Conservation (phyloP, 805 yeast species). For the Candida ponderosae region DNA sequence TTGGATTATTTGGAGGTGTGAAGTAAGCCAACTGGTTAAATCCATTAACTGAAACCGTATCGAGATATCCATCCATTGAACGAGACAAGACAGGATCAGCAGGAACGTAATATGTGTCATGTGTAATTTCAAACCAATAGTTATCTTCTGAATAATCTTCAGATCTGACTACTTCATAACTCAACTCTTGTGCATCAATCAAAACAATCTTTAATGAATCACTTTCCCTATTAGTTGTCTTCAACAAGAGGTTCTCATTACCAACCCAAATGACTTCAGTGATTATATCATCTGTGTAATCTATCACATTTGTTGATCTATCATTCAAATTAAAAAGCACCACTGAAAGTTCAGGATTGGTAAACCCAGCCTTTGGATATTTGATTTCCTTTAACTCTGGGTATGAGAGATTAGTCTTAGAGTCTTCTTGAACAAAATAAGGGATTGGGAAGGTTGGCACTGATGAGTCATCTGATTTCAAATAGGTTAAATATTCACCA, state of each 20-base stretch:
- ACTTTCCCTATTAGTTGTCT: conserved; percentile 58
- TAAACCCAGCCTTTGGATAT: conserved; percentile 80
- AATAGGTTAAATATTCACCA: conserved; percentile 55
- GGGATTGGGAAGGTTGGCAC: conserved; percentile 73
- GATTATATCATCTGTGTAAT: conserved; percentile 35
- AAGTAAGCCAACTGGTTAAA: conserved; percentile 77
- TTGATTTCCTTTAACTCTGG: conserved; percentile 56
- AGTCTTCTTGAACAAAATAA: conserved; percentile 53
- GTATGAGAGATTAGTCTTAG: conserved; percentile 42
- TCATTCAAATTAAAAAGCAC: conserved; percentile 33
- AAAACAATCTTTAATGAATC: conserved; percentile 53
- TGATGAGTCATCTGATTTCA: conserved; percentile 62
- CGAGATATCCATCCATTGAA: conserved; percentile 66
- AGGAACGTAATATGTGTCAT: conserved; percentile 53
- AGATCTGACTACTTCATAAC: conserved; percentile 36
- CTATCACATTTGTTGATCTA: conserved; percentile 29
- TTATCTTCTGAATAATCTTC: conserved; percentile 39
- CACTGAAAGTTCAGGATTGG: conserved; percentile 61
- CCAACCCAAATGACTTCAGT: conserved; percentile 74
- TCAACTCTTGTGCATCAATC: conserved; percentile 34
- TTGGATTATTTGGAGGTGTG: conserved; percentile 53
- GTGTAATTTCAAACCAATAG: conserved; percentile 75
- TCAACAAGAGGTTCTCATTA: conserved; percentile 38
- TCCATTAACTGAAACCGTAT: conserved; percentile 58
- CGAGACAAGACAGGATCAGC: conserved; percentile 37